Base-by-base conservation (phyloP, 768 basidiomycete genomes). In the Podaxis sp. region DNA sequence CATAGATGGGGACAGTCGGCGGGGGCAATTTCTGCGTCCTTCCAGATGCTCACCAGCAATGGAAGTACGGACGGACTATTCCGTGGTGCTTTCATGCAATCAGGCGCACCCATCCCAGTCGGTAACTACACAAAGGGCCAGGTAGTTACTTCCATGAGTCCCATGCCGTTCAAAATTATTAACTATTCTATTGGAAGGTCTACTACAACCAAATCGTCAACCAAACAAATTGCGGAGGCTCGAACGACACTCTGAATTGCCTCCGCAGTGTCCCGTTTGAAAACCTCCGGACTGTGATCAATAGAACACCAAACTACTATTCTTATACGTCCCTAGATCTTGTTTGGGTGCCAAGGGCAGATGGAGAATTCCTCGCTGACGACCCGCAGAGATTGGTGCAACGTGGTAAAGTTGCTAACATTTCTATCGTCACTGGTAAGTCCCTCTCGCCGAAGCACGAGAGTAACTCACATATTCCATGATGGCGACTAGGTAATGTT, bases 1-100 rank as follows among this genome's bases (percentile, higher is more conserved):
- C 13, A 21, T 38, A 79, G 79, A 35, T 79, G 76, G 72, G 85
- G 85, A 9, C 73, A 84, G 63, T 78, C 76, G 13, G 83, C 85
- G 3, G 85, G 85, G 13, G 82, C 82, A 2, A 80, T 83, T 52
- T 78, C 77, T 4, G 73, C 75, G 0, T 66, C 74, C 1, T 40
- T 78, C 51, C 82, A 83, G 5, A 73, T 81, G 73, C 59, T 80
- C 35, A 68, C 72, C 16, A 76, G 77, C 62, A 66, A 72, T n/a
- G 79, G 78, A 0, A 66, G 73, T 35, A 66, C 67, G 28, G 71
- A 74, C 13, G 73, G 70, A 6, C 68, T 79, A 5, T 81, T 80
- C 71, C 73, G 72, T n/a, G 77, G 67, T 4, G 78, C 74, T 2
- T 72, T 80, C 62, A 80, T 83, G 78, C 69, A 79, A 58, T 79